Conservation (phyloP, 2,329 filamentous ascomycete genomes). For the Talaromyces sp. region DNA sequence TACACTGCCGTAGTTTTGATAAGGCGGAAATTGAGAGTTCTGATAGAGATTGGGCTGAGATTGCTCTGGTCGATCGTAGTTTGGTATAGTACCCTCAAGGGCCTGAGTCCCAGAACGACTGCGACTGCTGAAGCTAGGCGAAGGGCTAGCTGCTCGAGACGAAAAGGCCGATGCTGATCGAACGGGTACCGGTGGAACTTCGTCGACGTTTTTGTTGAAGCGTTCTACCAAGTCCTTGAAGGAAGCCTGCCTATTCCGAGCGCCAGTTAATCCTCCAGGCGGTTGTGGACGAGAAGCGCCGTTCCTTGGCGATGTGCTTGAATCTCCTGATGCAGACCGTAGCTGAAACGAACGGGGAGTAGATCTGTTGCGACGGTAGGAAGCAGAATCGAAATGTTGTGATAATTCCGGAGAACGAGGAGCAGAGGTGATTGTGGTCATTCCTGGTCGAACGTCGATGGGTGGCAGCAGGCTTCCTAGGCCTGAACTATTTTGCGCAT, state of each 20-base stretch:
- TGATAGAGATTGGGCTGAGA: constrained; percentile 5
- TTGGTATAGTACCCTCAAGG: constrained; percentile 20
- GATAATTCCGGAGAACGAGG: constrained; percentile 15
- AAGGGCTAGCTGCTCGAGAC: constrained; percentile 40
- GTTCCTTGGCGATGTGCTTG: constrained; percentile 24
- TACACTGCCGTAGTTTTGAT: neutral
- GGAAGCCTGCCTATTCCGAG: constrained; percentile 57
- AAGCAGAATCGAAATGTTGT: constrained; percentile 29
- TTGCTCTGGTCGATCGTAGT: constrained; percentile 4
- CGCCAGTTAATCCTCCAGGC: constrained; percentile 20
- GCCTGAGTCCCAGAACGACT: constrained; percentile 26
- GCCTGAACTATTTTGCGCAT: constrained; percentile 30
- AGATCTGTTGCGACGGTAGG: constrained; percentile 23
- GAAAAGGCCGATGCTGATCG: constrained; percentile 32
- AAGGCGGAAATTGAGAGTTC: neutral
- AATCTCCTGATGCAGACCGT: constrained; percentile 36
- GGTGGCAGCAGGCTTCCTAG: constrained; percentile 23
- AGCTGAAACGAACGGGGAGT: constrained; percentile 27
- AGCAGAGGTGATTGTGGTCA: constrained; percentile 24
- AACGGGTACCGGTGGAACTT: constrained; percentile 44
- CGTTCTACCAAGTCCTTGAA: constrained; percentile 78
- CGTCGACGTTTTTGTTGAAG: constrained; percentile 66
- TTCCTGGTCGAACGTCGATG: constrained; percentile 25
- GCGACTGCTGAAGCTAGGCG: constrained; percentile 29
- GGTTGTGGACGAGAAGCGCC: constrained; percentile 24